These are phyloP conservation scores for Ogataea minuta DNA, from an alignment of 805 yeast species.

Conservation along the genomic window DNA sequence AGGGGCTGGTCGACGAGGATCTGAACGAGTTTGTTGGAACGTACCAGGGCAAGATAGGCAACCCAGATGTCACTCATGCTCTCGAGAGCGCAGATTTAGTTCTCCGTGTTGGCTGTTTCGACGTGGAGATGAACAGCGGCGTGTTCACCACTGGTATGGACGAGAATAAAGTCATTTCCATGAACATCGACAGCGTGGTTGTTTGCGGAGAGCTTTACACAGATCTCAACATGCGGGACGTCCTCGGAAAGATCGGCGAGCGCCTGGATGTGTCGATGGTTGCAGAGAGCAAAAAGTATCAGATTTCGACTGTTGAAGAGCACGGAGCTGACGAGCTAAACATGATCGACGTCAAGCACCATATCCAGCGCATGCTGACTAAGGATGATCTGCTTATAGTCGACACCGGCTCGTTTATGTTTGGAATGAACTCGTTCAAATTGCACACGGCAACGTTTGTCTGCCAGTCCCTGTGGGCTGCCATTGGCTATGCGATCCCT, in stretches of 20 bases:
- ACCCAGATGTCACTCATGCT: slow-evolving; percentile 32
- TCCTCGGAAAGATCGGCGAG: slow-evolving; percentile 35
- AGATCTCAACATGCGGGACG: slow-evolving; percentile 35
- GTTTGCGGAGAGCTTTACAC: slow-evolving; percentile 34
- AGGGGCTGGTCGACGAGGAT: slow-evolving; percentile 41
- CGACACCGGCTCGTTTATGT: slow-evolving; percentile 49
- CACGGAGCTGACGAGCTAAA: slow-evolving; percentile 19
- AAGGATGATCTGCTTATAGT: slow-evolving; percentile 42
- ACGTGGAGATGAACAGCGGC: slow-evolving; percentile 66
- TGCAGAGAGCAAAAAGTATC: slow-evolving; percentile 5
- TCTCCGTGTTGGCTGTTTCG: slow-evolving; percentile 65
- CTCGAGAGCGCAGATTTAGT: slow-evolving; percentile 62
- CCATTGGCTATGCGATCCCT: slow-evolving; percentile 53
- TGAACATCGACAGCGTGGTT: slow-evolving; percentile 43
- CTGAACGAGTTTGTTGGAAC: slow-evolving; percentile 45
- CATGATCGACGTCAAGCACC: slow-evolving; percentile 37
- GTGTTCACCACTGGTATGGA: slow-evolving; percentile 44
- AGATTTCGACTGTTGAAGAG: neutral
- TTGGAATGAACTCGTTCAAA: slow-evolving; percentile 40
- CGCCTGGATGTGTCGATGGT: slow-evolving; percentile 34
- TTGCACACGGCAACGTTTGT: slow-evolving; percentile 36
- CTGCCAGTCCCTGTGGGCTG: slow-evolving; percentile 44
- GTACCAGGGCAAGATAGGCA: slow-evolving; percentile 37
- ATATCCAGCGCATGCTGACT: slow-evolving; percentile 34
- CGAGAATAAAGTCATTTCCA: slow-evolving; percentile 29